These are phyloP conservation scores for Diaporthe longicolla DNA, from an alignment of 2,329 filamentous ascomycete species.

Conservation along the genomic window DNA sequence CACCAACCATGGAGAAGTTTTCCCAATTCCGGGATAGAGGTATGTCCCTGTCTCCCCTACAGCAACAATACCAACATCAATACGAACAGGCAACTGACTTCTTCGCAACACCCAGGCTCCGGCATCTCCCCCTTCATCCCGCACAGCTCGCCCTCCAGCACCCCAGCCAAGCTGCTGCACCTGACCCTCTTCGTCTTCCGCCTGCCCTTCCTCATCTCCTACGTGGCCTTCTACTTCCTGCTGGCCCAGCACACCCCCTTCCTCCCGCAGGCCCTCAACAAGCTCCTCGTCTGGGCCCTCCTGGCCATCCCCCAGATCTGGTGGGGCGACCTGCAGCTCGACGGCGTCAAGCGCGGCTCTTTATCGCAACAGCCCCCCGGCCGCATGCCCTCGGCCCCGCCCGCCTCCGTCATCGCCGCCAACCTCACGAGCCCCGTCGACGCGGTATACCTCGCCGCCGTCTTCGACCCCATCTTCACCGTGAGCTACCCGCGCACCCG, in stretches of 20 bases:
- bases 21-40: conserved; percentile 93
- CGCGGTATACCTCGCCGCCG: conserved; percentile 91
- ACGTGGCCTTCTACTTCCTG: conserved; percentile 80
- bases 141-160: conserved; percentile 74
- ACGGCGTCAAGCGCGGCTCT: conserved; percentile 93
- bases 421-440: conserved; percentile 95
- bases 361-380: conserved; percentile 80
- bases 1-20: conserved; percentile 87
- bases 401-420: conserved; percentile 86
- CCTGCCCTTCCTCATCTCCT: conserved; percentile 80
- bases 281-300: conserved; percentile 88
- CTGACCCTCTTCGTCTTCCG: conserved; percentile 84
- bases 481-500: conserved; percentile 82
- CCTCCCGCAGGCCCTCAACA: conserved; percentile 74
- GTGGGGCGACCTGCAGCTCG: conserved; percentile 99
- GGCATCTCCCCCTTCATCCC: conserved; percentile 97
- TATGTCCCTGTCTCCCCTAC: conserved; percentile 53
- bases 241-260: conserved; percentile 81
- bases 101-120: conserved; percentile 73
- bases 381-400: conserved; percentile 76
- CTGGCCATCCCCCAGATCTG: conserved; percentile 92
- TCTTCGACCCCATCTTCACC: conserved; percentile 97
- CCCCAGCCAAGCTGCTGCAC: conserved; percentile 75
- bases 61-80: background rate
- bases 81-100: conserved; percentile 12